phyloP scores from a whole-genome alignment of 805 yeast genomes.

The Debaryomyces castellii region DNA sequence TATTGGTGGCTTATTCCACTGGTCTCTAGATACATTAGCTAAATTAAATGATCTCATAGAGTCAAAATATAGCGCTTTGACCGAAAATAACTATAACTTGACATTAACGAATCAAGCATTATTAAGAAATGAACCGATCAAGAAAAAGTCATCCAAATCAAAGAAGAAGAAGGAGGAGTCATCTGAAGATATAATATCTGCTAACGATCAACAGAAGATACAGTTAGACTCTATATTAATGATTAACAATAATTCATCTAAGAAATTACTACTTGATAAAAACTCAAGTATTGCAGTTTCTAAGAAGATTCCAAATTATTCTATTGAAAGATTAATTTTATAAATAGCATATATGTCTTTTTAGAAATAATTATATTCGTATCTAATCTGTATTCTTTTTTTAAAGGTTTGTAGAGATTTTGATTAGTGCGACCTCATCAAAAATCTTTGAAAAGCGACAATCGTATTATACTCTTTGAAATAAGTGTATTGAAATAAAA shows the following conservation, averaged over 20 bases:
- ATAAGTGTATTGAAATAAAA: neutral
- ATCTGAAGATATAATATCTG: constrained; percentile 26
- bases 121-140: constrained; percentile 21
- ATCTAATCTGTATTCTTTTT: neutral
- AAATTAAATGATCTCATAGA: constrained; percentile 46
- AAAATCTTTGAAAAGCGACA: neutral
- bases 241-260: constrained; percentile 26
- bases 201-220: constrained; percentile 19
- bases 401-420: neutral
- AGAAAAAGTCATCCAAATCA: constrained; percentile 17
- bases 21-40: constrained; percentile 52
- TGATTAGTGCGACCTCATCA: neutral
- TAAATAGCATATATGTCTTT: constrained; percentile 6
- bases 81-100: constrained; percentile 43
- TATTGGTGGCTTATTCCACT: constrained; percentile 69
- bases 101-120: constrained; percentile 48
- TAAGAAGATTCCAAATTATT: constrained; percentile 53
- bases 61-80: constrained; percentile 45
- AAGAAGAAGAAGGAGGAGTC: constrained; percentile 22
- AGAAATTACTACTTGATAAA: constrained; percentile 23
- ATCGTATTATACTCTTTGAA: too few species aligned
- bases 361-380: neutral
- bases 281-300: constrained; percentile 26
- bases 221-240: constrained; percentile 36
- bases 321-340: constrained; percentile 45